phyloP scores from a whole-genome alignment of 257 asterid species.

The Verbena officinalis region DNA sequence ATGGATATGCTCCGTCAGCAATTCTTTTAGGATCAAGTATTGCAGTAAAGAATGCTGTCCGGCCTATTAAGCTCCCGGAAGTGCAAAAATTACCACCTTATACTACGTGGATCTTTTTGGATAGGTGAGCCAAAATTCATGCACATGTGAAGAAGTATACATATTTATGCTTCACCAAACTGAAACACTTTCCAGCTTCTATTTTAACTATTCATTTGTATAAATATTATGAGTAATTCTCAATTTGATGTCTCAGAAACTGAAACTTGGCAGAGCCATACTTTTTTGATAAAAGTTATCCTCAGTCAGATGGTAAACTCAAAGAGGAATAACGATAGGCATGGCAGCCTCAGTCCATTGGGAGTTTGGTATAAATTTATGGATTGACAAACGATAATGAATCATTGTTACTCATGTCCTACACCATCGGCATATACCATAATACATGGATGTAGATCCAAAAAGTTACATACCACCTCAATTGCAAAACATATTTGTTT shows the following conservation, averaged over 20 bases:
- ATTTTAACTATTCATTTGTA: constrained; percentile 9
- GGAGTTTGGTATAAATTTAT: neutral
- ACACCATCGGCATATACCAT: neutral
- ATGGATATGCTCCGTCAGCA: constrained; percentile 87
- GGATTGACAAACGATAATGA: neutral
- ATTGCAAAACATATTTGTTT: neutral
- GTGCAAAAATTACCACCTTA: constrained; percentile 69
- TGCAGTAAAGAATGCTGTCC: constrained; percentile 84
- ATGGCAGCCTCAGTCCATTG: constrained; percentile 8
- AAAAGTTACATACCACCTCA: neutral
- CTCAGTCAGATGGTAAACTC: neutral
- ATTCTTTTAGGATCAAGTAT: constrained; percentile 88
- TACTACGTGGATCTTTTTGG: constrained; percentile 88
- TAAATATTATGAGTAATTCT: neutral
- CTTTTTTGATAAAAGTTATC: neutral
- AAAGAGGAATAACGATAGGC: neutral
- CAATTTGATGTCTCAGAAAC: neutral
- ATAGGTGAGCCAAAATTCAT: constrained; percentile 58
- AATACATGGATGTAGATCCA: neutral
- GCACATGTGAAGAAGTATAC: constrained; percentile 25
- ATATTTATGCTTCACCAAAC: constrained; percentile 12
- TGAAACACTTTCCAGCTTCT: neutral
- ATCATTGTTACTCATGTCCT: neutral
- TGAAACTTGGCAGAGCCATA: constrained; percentile 8
- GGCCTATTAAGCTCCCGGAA: constrained; percentile 80